Conservation (phyloP, 345 rosid genomes). For the Acer negundo region DNA sequence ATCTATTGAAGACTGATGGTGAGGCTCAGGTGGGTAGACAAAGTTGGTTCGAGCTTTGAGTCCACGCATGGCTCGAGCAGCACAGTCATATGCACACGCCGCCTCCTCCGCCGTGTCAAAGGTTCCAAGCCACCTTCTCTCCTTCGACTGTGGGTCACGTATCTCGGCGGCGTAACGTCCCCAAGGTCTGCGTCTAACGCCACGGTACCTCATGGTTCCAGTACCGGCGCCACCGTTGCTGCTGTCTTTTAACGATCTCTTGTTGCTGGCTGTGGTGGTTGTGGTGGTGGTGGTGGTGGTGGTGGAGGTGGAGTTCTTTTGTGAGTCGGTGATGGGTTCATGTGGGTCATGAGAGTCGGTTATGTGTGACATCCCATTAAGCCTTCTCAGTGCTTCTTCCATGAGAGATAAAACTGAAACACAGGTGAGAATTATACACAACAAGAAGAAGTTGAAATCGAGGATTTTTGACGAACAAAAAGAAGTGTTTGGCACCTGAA, state of each 20-base stretch:
- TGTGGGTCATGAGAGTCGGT: conserved; percentile 18
- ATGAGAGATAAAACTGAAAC: conserved; percentile 15
- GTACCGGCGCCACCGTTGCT: conserved; percentile 19
- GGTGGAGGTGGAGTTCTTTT: conserved; percentile 25
- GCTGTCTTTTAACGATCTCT: conserved; percentile 37
- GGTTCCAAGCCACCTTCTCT: conserved; percentile 96
- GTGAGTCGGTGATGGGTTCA: conserved; percentile 16
- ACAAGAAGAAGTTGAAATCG: background rate
- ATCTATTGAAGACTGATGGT: conserved; percentile 13
- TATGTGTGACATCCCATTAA: conserved; percentile 31
- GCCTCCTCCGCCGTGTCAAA: conserved; percentile 99
- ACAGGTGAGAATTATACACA: too few species aligned
- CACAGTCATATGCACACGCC: conserved; percentile 90
- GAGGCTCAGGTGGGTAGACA: conserved; percentile 54
- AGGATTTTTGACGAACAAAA: background rate
- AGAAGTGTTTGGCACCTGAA: conserved; percentile 17
- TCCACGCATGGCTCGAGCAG: conserved; percentile 93
- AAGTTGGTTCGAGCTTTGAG: conserved; percentile 91
- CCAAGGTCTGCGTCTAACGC: conserved; percentile 95
- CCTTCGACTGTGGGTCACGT: conserved; percentile 86
- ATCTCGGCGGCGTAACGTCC: conserved; percentile 99
- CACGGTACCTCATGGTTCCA: conserved; percentile 75
- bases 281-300: conserved; percentile 16
- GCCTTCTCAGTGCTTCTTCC: conserved; percentile 71
- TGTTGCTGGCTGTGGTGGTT: conserved; percentile 29